Conservation (phyloP, 140 eudicot genomes). For the Anethum foeniculum region DNA sequence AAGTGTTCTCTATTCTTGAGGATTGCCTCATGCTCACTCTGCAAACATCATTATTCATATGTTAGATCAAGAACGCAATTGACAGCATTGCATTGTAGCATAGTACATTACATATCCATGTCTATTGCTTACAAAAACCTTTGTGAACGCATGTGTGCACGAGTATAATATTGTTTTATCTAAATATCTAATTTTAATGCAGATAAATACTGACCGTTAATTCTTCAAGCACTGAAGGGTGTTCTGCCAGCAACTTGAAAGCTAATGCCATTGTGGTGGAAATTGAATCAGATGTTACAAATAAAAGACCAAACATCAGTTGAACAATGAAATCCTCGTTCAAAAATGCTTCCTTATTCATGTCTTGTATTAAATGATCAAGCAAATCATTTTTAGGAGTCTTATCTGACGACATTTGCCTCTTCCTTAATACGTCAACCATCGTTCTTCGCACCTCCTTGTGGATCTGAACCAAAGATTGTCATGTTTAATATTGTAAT, state of each 20-base stretch:
- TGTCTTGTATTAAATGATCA: slow-evolving; percentile 35
- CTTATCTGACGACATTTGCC: slow-evolving; percentile 27
- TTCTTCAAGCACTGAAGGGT: slow-evolving; percentile 46
- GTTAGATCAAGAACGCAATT: neutral
- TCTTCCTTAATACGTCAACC: slow-evolving; percentile 32
- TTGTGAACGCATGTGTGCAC: neutral
- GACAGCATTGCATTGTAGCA: neutral
- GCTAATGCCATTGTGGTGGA: slow-evolving; percentile 39
- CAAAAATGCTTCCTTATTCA: slow-evolving; percentile 30
- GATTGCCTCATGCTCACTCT: slow-evolving; percentile 57
- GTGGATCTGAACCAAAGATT: slow-evolving; percentile 24
- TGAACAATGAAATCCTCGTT: slow-evolving; percentile 46
- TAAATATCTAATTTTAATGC: neutral
- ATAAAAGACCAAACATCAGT: slow-evolving; percentile 43
- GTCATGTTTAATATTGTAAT: neutral
- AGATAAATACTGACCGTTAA: slow-evolving; percentile 27
- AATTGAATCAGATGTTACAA: slow-evolving; percentile 42
- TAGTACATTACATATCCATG: neutral
- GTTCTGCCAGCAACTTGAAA: slow-evolving; percentile 48
- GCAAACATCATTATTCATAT: neutral
- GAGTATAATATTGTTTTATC: neutral
- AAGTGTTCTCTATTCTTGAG: slow-evolving; percentile 30
- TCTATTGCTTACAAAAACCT: neutral
- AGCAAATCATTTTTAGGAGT: slow-evolving; percentile 35
- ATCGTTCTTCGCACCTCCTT: slow-evolving; percentile 36